Conservation (phyloP, 2,329 filamentous ascomycete species). For the Talaromyces rugulosus region DNA sequence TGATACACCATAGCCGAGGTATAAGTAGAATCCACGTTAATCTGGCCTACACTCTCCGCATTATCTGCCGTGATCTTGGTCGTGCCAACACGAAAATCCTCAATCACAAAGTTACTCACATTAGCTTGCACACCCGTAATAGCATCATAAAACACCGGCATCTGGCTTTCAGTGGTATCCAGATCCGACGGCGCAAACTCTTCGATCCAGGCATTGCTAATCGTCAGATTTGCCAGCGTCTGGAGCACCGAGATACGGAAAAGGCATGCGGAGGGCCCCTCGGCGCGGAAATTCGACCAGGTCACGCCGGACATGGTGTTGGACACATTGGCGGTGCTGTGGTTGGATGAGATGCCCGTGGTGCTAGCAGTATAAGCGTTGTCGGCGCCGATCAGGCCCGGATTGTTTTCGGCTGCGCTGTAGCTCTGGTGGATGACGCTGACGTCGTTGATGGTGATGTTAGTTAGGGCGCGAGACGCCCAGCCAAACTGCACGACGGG, state of each 20-base stretch:
- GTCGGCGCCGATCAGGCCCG: constrained; percentile 2
- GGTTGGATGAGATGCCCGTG: neutral
- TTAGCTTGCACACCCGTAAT: neutral
- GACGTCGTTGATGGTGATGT: constrained; percentile 19
- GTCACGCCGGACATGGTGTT: neutral
- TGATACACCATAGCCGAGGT: neutral
- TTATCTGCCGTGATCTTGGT: neutral
- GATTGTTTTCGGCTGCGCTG: neutral
- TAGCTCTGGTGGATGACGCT: constrained; percentile 7
- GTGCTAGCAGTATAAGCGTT: neutral
- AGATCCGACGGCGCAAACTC: neutral
- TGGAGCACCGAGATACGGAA: constrained; percentile 1
- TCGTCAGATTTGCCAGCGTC: neutral
- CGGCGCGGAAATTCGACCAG: constrained; percentile 4
- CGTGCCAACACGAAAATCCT: neutral
- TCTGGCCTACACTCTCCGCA: neutral
- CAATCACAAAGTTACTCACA: neutral
- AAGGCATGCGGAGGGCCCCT: constrained; percentile 4
- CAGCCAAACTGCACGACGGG: constrained; percentile 36
- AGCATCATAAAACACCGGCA: neutral
- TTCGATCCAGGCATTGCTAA: neutral
- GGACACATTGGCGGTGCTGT: constrained; percentile 1
- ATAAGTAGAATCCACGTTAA: neutral
- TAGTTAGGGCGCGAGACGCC: constrained; percentile 24
- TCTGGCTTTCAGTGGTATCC: neutral